Conservation (phyloP, 1,284 basidiomycete species). For the Irpex sp. region DNA sequence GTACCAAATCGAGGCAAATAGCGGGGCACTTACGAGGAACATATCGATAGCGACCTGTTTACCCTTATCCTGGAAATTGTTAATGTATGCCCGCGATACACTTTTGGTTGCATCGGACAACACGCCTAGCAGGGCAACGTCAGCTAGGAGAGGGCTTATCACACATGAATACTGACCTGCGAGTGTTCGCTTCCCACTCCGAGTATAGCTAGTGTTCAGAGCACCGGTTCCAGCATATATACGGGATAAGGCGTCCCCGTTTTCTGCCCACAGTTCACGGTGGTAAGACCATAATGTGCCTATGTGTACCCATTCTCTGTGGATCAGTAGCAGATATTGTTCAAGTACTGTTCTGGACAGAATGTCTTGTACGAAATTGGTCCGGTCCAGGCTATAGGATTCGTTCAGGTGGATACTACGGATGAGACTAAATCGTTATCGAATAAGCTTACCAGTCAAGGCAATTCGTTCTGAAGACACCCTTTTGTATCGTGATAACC, state of each 20-base stretch:
- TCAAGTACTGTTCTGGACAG: slow-evolving; percentile 75
- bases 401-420: neutral
- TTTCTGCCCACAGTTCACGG: slow-evolving; percentile 95
- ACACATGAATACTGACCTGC: slow-evolving; percentile 62
- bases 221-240: slow-evolving; percentile 98
- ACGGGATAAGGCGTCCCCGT: slow-evolving; percentile 82
- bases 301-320: slow-evolving; percentile 69
- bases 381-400: slow-evolving; percentile 77
- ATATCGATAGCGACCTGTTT: slow-evolving; percentile 96
- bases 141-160: too few relatives aligned
- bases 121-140: slow-evolving; percentile 61
- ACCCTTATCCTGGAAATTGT: slow-evolving; percentile 94
- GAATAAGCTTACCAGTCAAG: slow-evolving; percentile 71
- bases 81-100: slow-evolving; percentile 92
- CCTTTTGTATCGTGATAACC: slow-evolving; percentile 78
- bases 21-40: slow-evolving; percentile 72
- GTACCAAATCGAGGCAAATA: neutral
- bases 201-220: slow-evolving; percentile 92
- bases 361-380: slow-evolving; percentile 97
- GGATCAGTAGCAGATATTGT: slow-evolving; percentile 65
- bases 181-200: slow-evolving; percentile 89
- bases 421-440: neutral
- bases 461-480: slow-evolving; percentile 93
- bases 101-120: slow-evolving; percentile 97
- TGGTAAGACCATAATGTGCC: slow-evolving; percentile 80